Evolutionary conservation across 1,139 yeast species (phyloP), one percentile per base, ranked within the genome.

Genomic region (Nematodospora anomalae): DNA sequence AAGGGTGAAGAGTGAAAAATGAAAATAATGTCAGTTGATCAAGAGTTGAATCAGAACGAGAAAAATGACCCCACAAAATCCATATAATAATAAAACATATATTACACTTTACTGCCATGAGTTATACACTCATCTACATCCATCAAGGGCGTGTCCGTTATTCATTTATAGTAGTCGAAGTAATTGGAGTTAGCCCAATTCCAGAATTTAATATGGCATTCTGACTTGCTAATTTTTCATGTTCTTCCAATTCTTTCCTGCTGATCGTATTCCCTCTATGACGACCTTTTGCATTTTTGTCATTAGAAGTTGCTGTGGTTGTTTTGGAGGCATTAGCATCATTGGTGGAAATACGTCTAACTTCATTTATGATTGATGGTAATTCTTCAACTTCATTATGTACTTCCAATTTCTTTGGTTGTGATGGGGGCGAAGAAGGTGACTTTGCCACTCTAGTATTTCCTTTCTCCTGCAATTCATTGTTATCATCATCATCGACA

Each of bases 181-280:
- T 16, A 8, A 26, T 25, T 28, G 35, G 35, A 4, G 25, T 32
- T 13, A 33, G 13, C 9, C 44, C 42, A 23, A 46, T 40, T 12
- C 50, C 50, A 7, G 53, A 37, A 34, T 51, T 51, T 25, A 50
- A 35, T 16, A 50, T 45, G 10, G 56, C 56, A 41, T 51, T 51
- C 22, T 44, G 44, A n/a, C 43, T 39, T 9, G 56, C 56, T n/a
- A 51, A 41, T 28, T 37, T 45, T 22, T 47, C 47, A 35, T 51
- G 55, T 26, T 51, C 54, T 14, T 42, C 43, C 23, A 51, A 37
- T 26, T 50, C 53, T 33, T 42, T 43, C n/a, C 36, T 30, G 16
- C 41, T 37, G 5, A 45, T 33, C 3, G 49, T 45, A 28, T 35
- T 42, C 18, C 40, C 42, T 30, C 47, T 22, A 14, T 26, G 24